These are phyloP conservation scores for Cytauxzoon felis DNA, from an alignment of 169 alveolate genomes.

Conservation along the genomic window DNA sequence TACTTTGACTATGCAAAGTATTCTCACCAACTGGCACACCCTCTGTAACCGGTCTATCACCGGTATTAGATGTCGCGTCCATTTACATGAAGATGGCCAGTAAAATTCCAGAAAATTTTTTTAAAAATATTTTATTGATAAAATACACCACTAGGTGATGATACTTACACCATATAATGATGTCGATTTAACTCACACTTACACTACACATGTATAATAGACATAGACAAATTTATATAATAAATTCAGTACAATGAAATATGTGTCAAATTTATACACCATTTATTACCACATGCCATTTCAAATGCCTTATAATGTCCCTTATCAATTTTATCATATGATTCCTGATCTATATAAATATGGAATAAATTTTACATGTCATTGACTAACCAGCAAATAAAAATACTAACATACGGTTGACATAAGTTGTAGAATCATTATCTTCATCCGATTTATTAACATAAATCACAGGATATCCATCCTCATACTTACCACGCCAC, in stretches of 20 bases:
- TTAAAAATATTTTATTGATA: neutral
- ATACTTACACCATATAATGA: too few relatives aligned
- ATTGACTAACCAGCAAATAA: conserved; percentile 78
- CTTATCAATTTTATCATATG: conserved; percentile 81
- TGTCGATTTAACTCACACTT: too few relatives aligned
- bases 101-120: neutral
- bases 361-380: neutral
- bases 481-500: conserved; percentile 85
- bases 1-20: conserved; percentile 21
- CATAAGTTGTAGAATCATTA: conserved; percentile 80
- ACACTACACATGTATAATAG: too few relatives aligned
- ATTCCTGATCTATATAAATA: conserved; percentile 77
- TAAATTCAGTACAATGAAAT: conserved; percentile 62
- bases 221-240: too few relatives aligned
- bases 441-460: conserved; percentile 79
- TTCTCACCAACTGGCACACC: too few relatives aligned
- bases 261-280: conserved; percentile 86
- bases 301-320: conserved; percentile 81
- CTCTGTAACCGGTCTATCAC: too few relatives aligned
- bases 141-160: too few relatives aligned
- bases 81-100: too few relatives aligned
- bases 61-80: too few relatives aligned
- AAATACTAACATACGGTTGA: conserved; percentile 83
- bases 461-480: conserved; percentile 81
- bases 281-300: conserved; percentile 84